phyloP scores from a whole-genome alignment of 768 basidiomycete genomes.

The Myochromella boudieri region DNA sequence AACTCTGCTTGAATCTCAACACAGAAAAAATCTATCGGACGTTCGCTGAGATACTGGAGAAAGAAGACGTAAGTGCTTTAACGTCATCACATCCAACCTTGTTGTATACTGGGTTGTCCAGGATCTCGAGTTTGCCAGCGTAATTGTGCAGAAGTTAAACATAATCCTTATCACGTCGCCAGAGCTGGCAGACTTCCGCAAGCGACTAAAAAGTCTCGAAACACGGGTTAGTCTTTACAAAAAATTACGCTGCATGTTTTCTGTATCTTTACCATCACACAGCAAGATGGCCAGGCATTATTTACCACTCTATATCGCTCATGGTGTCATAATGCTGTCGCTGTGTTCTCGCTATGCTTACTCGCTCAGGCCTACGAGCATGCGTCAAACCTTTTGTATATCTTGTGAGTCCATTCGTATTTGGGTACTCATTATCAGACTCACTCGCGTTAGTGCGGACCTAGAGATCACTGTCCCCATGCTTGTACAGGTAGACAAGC shows the following conservation, averaged over 20 bases:
- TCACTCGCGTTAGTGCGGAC: conserved; percentile 66
- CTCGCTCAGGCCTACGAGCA: conserved; percentile 99
- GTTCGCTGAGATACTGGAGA: conserved; percentile 96
- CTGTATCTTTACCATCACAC: not conserved
- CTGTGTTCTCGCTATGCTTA: conserved; percentile 93
- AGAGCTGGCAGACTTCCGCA: conserved; percentile 92
- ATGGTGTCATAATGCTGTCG: conserved; percentile 98
- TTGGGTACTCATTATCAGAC: not conserved
- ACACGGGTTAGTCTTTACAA: conserved; percentile 63
- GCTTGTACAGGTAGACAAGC: conserved; percentile 94
- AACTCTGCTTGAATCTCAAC: conserved; percentile 90
- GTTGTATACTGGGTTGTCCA: conserved; percentile 25
- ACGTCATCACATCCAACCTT: not conserved
- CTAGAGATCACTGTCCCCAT: conserved; percentile 94
- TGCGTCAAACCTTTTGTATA: conserved; percentile 92
- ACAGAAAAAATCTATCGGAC: conserved; percentile 94
- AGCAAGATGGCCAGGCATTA: conserved; percentile 95
- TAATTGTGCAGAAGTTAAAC: conserved; percentile 96
- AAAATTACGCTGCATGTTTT: not conserved
- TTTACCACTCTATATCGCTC: conserved; percentile 94
- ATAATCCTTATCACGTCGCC: conserved; percentile 96
- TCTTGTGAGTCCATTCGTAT: conserved; percentile 63
- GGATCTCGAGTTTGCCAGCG: conserved; percentile 97
- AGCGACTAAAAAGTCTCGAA: conserved; percentile 89
- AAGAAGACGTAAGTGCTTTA: conserved; percentile 78